Evolutionary conservation across 768 basidiomycete genomes (phyloP).

Genomic region (Coprinopsis sp.): DNA sequence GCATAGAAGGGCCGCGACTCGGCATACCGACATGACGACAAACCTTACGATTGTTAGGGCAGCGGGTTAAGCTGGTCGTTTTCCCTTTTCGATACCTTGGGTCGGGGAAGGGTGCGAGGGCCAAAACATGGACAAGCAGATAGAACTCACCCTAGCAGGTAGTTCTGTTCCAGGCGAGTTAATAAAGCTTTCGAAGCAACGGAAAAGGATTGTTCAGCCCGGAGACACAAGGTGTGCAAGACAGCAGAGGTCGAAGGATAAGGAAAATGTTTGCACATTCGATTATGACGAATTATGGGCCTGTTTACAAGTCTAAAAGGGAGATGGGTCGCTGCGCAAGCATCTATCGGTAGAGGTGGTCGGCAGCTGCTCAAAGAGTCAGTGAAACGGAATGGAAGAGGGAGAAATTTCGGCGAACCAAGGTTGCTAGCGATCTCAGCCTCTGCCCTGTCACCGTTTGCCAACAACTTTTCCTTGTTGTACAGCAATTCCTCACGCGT

Average conservation of each 20-base stretch:
- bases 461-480: constrained; percentile 98
- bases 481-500: constrained; percentile 97
- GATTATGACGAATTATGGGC: not conserved
- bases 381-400: constrained; percentile 16
- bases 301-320: constrained; percentile 4
- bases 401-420: constrained; percentile 39
- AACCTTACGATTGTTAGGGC: not conserved
- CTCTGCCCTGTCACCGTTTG: constrained; percentile 94
- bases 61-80: not conserved
- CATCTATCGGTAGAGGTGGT: constrained; percentile 76
- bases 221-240: not conserved
- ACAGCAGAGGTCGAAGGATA: not conserved
- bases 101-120: constrained; percentile 8
- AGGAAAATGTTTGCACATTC: not conserved
- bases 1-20: not conserved
- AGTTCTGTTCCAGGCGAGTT: not conserved
- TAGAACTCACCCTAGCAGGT: not conserved
- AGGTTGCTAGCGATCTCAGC: constrained; percentile 97
- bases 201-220: not conserved
- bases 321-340: not conserved
- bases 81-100: constrained; percentile 3
- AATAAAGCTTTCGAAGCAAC: not conserved
- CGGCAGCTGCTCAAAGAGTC: constrained; percentile 45
- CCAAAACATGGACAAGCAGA: constrained; percentile 1
- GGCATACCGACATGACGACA: not conserved